A percentile compares a stretch with the other conserved stretches of the same genome.
phyloP scores from a whole-genome alignment of 495 filamentous ascomycete species.

The Xylaria scruposa region DNA sequence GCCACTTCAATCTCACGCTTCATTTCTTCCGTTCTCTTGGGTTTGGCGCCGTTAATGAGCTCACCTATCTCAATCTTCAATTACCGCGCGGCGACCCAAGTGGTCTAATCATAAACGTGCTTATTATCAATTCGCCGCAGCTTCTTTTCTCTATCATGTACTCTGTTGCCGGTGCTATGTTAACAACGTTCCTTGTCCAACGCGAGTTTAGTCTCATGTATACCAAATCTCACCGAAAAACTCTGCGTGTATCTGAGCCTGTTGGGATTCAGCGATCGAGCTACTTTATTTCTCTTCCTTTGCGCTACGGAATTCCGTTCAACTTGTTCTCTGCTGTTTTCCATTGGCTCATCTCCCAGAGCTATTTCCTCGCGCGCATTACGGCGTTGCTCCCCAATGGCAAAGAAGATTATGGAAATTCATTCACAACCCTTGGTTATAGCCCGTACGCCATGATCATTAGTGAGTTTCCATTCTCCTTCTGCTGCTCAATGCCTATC shows the following conservation, averaged over 20 bases:
- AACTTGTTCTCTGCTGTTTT: slow-evolving; percentile 31
- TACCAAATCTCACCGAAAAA: slow-evolving; percentile 39
- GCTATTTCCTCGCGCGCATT: slow-evolving; percentile 45
- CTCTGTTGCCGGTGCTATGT: slow-evolving; percentile 27
- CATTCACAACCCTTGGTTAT: slow-evolving; percentile 41
- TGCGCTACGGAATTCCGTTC: slow-evolving; percentile 48
- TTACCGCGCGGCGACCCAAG: slow-evolving; percentile 22
- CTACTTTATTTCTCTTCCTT: slow-evolving; percentile 51
- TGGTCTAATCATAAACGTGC: slow-evolving; percentile 34
- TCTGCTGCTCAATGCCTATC: slow-evolving; percentile 51
- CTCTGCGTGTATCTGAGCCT: slow-evolving; percentile 47
- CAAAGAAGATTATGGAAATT: slow-evolving; percentile 15
- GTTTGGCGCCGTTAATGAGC: slow-evolving; percentile 39
- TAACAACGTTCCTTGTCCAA: slow-evolving; percentile 32
- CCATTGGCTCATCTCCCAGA: slow-evolving; percentile 53
- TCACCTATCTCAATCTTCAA: slow-evolving; percentile 33
- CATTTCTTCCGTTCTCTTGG: slow-evolving; percentile 33
- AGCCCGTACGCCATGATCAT: slow-evolving; percentile 42
- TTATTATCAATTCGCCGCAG: slow-evolving; percentile 55
- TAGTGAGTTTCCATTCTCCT: slow-evolving; percentile 20
- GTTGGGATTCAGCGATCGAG: slow-evolving; percentile 44
- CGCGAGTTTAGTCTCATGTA: slow-evolving; percentile 30
- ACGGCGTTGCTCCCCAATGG: slow-evolving; percentile 23
- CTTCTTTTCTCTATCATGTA: slow-evolving; percentile 53
- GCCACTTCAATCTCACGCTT: slow-evolving; percentile 27